Base-by-base conservation (phyloP, 371 early-diverging fungal species). In the Phascolomyces articulosus region DNA sequence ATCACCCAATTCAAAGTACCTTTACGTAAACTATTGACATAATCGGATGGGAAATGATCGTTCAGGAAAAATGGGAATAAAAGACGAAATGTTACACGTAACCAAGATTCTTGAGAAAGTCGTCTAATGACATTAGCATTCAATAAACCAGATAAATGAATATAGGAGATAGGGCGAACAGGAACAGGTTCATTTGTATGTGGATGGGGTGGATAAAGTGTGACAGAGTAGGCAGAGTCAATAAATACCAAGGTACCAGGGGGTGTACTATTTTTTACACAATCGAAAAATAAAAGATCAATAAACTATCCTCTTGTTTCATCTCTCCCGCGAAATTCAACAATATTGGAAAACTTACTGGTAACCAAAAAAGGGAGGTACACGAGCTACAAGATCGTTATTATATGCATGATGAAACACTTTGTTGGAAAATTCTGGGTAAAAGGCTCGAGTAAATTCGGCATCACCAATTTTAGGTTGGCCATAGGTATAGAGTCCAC, bases 161-260 rank as follows among this genome's bases (percentile, higher is more conserved):
- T 64, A 62, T 78, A 87, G 0, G 87, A 87, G 40, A 87, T 85
- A 8, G 77, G 71, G 26, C 87, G 77, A 23, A 84, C 80, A 9
- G 84, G 83, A 9, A 85, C 81, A 9, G 87, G 85, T 61, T 79
- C 82, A 24, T 85, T 73, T 2, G 87, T 83, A 11, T 73, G 71
- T 23, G 80, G 81, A 56, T 87, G 78, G 1, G 87, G 87, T n/a
- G 87, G 87, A 69, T 85, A 85, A 26, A 87, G 69, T 0, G 83
- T 80, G 44, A 87, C 69, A 8, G 75, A 74, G 51, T 80, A 78
- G 8, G 80, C 66, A 16, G 87, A 79, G 59, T 85, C 85, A 44
- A 87, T 83, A 67, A 80, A 87, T 18, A 87, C 87, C 23, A 87
- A 63, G 3, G 87, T 82, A 7, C 87, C 87, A 4, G 87, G 87